Base-by-base conservation (phyloP, 805 yeast species). In the Nakazawaea peltata region DNA sequence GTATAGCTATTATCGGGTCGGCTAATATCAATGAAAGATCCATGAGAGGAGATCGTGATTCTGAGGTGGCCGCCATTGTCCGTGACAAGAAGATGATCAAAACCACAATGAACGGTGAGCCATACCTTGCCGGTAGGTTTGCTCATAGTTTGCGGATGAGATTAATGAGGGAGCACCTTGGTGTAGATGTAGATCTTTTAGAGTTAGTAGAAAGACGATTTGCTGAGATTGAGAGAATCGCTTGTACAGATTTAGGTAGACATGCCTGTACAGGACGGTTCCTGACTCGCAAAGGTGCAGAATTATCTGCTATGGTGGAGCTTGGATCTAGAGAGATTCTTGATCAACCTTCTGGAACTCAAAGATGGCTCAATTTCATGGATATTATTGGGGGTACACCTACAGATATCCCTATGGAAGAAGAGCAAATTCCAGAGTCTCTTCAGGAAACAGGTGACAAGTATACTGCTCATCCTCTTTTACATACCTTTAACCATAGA, bases 1-100 rank as follows among this genome's bases (percentile, higher is more conserved):
- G 95, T 32, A 74, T 80, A 30, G 97, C 95, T 4, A 81, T 92
- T 29, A 88, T 92, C 49, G 98, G 99, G 2, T 85, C 96, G 50
- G 99, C 99, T 0, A 92, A 92, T 50, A 85, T 92, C 41, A 92
- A 92, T 51, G 99, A 92, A 55, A 71, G 99, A 48, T 90, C 97
- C 0, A 88, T 88, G 86, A 68, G 92, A 47, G 99, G 99, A 12
- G 67, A 69, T 15, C 70, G 98, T 53, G 99, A 92, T 53, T 87
- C 97, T 4, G 99, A 92, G 50, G 81, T 92, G 27, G 95, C 96
- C 3, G 85, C 88, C 1, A 60, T 90, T 36, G 76, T 92, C 4
- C 71, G 97, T 44, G 99, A 92, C 50, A 75, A 81, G 8, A 84
- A 80, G 42, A 69, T 78, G 43, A 63, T 87, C 5, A 69, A 78